Conservation (phyloP, 805 yeast genomes). For the Candida coquimbonensis region DNA sequence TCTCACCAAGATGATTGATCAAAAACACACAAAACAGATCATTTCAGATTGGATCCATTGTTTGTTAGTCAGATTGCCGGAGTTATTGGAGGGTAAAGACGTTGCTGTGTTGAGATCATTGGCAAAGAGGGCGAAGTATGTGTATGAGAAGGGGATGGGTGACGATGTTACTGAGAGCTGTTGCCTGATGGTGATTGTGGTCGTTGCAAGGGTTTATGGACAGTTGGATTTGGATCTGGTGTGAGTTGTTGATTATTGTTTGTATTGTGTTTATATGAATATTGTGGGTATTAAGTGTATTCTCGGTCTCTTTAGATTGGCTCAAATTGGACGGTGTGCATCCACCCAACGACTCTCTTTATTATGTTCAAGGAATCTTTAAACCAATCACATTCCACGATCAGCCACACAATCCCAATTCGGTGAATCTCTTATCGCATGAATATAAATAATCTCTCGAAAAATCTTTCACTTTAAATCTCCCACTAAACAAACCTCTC, state of each 20-base stretch:
- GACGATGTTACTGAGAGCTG: not conserved
- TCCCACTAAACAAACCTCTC: too few relatives aligned
- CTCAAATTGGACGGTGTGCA: too few relatives aligned
- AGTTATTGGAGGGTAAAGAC: constrained; percentile 13
- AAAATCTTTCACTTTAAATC: too few relatives aligned
- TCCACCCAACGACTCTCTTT: too few relatives aligned
- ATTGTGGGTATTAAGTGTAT: not conserved
- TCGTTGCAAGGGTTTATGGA: constrained; percentile 9
- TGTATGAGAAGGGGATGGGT: constrained; percentile 6
- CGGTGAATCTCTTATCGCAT: too few relatives aligned
- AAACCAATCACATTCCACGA: too few relatives aligned
- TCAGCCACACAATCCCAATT: too few relatives aligned
- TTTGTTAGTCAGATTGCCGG: constrained; percentile 12
- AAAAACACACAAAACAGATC: constrained; percentile 9
- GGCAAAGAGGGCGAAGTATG: constrained; percentile 12
- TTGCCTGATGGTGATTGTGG: constrained; percentile 5
- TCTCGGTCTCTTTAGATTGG: not conserved
- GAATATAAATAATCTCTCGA: too few relatives aligned
- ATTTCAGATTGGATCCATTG: constrained; percentile 16
- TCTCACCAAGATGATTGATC: constrained; percentile 16
- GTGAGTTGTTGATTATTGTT: not conserved
- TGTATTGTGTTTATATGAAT: too few relatives aligned
- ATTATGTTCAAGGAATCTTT: too few relatives aligned
- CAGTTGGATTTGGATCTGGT: not conserved
- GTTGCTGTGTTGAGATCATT: constrained; percentile 16